Evolutionary conservation across 352 stramenopile genomes (phyloP).

Genomic region (Globisporangium solare): DNA sequence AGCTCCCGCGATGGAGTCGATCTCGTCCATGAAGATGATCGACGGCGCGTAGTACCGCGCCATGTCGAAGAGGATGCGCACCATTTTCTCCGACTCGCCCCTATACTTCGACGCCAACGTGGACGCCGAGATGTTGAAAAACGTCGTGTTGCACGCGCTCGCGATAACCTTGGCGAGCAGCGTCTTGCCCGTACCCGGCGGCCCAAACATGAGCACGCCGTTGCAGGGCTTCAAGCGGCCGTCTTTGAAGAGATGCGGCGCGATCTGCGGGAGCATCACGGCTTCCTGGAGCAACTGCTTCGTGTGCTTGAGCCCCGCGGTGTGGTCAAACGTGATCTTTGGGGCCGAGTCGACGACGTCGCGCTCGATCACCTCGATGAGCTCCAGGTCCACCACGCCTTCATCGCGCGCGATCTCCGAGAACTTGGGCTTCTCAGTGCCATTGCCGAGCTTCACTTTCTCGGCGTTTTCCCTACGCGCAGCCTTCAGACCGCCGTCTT

Average conservation of each 20-base stretch:
- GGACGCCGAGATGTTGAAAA: slow-evolving; percentile 96
- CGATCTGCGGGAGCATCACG: slow-evolving; percentile 83
- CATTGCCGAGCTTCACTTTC: slow-evolving; percentile 19
- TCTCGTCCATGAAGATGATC: slow-evolving; percentile 99
- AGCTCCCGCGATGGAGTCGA: slow-evolving; percentile 90
- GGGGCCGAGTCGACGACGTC: slow-evolving; percentile 78
- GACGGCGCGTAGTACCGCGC: slow-evolving; percentile 95
- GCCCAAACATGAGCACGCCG: slow-evolving; percentile 83
- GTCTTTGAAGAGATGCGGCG: slow-evolving; percentile 82
- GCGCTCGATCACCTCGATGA: slow-evolving; percentile 85
- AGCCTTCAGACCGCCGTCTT: slow-evolving; percentile 37
- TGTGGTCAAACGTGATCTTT: slow-evolving; percentile 71
- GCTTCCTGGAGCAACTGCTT: slow-evolving; percentile 82
- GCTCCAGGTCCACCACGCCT: slow-evolving; percentile 68
- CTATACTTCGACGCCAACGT: slow-evolving; percentile 92
- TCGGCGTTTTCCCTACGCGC: slow-evolving; percentile 36
- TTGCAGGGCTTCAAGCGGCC: slow-evolving; percentile 77
- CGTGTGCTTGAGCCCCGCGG: slow-evolving; percentile 74
- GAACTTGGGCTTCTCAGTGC: slow-evolving; percentile 57
- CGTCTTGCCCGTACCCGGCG: slow-evolving; percentile 89
- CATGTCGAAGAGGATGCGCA: slow-evolving; percentile 98
- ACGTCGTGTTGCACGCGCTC: slow-evolving; percentile 95
- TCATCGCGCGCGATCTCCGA: slow-evolving; percentile 72
- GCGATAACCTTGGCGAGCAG: slow-evolving; percentile 89
- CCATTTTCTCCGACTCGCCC: slow-evolving; percentile 95